Percentiles rank a stretch among this genome's conserved stretches.
Conservation (phyloP, 2,329 filamentous ascomycete genomes). For the Fusarium sp. region DNA sequence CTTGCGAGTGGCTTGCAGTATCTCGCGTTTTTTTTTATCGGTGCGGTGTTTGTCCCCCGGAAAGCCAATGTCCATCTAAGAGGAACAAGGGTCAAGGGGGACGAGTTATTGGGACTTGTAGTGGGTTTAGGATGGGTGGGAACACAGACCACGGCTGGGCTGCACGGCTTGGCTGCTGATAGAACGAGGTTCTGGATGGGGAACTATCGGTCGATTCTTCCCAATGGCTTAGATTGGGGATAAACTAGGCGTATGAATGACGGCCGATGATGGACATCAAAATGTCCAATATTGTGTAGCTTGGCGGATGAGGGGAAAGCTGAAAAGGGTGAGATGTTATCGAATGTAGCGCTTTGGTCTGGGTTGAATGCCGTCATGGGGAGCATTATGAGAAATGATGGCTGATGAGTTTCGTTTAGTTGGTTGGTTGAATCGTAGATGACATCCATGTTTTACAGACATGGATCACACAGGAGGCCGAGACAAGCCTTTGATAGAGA, state of each 20-base stretch:
- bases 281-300: constrained; percentile 11
- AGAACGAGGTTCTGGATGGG: constrained; percentile 28
- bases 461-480: constrained; percentile 24
- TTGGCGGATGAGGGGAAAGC: constrained; percentile 2
- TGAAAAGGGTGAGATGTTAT: constrained; percentile 8
- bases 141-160: constrained; percentile 30
- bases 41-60: constrained; percentile 10
- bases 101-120: neutral
- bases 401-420: constrained; percentile 27
- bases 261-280: constrained; percentile 14
- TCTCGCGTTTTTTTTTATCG: constrained; percentile 4
- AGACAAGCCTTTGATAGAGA: constrained; percentile 24
- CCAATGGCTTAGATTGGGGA: constrained; percentile 15
- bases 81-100: constrained; percentile 21
- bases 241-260: constrained; percentile 19
- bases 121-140: constrained; percentile 10
- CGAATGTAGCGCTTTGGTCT: constrained; percentile 18
- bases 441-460: constrained; percentile 25
- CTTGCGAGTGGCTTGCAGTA: constrained; percentile 36
- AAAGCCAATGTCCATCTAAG: constrained; percentile 25
- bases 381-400: constrained; percentile 38
- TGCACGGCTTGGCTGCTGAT: constrained; percentile 15
- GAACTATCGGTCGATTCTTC: constrained; percentile 33
- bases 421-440: constrained; percentile 26
- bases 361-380: constrained; percentile 33